Evolutionary conservation across 208 protist species (phyloP).

Genomic region (Wallacemonas sp.): DNA sequence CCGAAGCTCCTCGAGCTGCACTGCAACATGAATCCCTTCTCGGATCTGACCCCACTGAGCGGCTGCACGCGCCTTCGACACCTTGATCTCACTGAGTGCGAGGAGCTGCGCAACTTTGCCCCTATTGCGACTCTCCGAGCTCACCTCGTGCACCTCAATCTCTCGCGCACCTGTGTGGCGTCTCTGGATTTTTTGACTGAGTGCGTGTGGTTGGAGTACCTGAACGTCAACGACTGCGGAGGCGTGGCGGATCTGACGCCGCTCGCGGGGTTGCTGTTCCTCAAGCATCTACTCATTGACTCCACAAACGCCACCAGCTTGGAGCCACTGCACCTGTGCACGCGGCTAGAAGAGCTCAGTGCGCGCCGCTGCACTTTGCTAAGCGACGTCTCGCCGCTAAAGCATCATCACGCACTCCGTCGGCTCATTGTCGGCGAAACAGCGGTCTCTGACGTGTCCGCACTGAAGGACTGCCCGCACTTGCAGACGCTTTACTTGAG

Average conservation of each 20-base stretch:
- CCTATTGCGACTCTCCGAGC: not conserved
- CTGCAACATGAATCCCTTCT: not conserved
- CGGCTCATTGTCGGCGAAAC: not conserved
- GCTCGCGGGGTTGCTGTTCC: not conserved
- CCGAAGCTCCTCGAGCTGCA: not conserved
- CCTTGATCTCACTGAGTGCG: conserved; percentile 2
- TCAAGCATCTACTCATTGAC: not conserved
- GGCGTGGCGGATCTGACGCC: not conserved
- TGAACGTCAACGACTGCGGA: not conserved
- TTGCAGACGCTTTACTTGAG: not conserved
- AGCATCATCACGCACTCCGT: not conserved
- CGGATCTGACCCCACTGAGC: not conserved
- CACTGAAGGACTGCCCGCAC: not conserved
- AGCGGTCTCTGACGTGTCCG: not conserved
- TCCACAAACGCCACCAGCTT: not conserved
- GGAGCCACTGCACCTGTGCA: not conserved
- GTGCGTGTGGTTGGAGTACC: not conserved
- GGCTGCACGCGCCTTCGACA: not conserved
- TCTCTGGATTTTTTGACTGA: not conserved
- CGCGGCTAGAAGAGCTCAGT: not conserved
- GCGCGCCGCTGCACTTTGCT: not conserved
- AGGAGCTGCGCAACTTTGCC: not conserved
- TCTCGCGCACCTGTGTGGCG: not conserved
- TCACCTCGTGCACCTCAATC: not conserved
- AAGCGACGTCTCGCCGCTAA: not conserved